These are phyloP conservation scores for Aspergillus transmontanensis DNA, from an alignment of 2,329 filamentous ascomycete genomes.

Conservation along the genomic window DNA sequence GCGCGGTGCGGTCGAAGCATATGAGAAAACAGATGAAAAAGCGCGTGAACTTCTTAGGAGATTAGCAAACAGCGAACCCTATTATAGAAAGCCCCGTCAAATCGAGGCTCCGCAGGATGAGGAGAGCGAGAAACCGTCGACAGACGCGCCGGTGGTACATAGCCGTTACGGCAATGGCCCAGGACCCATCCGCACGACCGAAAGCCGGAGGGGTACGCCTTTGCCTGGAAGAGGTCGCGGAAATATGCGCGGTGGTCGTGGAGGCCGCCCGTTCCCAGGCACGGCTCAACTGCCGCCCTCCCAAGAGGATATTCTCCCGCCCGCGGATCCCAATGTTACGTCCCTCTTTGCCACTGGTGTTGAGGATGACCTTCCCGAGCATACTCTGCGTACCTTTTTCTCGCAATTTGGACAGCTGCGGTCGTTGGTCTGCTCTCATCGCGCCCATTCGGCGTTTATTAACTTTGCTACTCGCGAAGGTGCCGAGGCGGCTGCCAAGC, in stretches of 20 bases:
- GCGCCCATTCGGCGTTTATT: slow-evolving; percentile 94
- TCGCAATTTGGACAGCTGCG: slow-evolving; percentile 85
- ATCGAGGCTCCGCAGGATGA: slow-evolving; percentile 60
- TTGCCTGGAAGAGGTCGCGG: slow-evolving; percentile 51
- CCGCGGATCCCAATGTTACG: slow-evolving; percentile 80
- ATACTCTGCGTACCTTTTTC: slow-evolving; percentile 89
- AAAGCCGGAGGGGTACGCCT: slow-evolving; percentile 47
- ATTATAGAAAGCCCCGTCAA: slow-evolving; percentile 83
- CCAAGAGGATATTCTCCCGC: slow-evolving; percentile 83
- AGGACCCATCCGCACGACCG: slow-evolving; percentile 74
- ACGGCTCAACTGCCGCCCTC: slow-evolving; percentile 75
- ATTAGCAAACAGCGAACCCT: slow-evolving; percentile 89
- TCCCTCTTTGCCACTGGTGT: slow-evolving; percentile 94
- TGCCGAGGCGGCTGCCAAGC: slow-evolving; percentile 81
- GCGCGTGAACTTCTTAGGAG: slow-evolving; percentile 82
- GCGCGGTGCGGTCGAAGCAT: slow-evolving; percentile 79
- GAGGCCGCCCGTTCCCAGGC: slow-evolving; percentile 65
- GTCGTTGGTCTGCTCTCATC: slow-evolving; percentile 92
- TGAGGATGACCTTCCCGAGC: slow-evolving; percentile 92
- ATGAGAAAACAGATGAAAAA: slow-evolving; percentile 97
- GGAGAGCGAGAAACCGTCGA: slow-evolving; percentile 43
- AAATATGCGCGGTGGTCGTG: slow-evolving; percentile 48
- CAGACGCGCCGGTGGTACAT: slow-evolving; percentile 44
- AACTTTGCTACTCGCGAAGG: slow-evolving; percentile 85
- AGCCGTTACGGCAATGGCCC: slow-evolving; percentile 51